phyloP scores from a whole-genome alignment of 208 protist genomes.

The Trypanosoma cruzi region DNA sequence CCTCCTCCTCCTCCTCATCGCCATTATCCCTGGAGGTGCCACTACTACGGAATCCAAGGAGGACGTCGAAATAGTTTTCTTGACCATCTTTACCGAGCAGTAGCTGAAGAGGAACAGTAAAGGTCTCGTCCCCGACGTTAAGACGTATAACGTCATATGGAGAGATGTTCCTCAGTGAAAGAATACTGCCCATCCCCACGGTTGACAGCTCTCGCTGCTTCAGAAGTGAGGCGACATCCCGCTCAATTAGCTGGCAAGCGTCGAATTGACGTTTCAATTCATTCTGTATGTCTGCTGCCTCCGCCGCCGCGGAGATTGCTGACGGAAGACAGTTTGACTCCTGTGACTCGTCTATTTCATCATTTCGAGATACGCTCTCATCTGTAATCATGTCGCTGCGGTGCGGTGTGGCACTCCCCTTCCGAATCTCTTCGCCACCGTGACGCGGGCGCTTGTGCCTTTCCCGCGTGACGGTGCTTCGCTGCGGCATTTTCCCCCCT shows the following conservation, averaged over 20 bases:
- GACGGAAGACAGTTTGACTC: neutral
- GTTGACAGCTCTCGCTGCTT: conserved; percentile 23
- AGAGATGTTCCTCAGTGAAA: conserved; percentile 10
- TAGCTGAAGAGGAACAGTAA: conserved; percentile 67
- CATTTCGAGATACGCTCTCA: neutral
- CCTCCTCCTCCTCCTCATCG: neutral
- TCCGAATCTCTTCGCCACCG: neutral
- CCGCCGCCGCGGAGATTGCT: neutral
- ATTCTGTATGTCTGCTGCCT: conserved; percentile 15
- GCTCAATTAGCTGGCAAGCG: conserved; percentile 17
- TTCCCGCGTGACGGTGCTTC: conserved; percentile 2
- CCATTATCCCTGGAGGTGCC: neutral
- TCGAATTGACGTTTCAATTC: conserved; percentile 22
- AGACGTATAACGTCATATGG: conserved; percentile 45
- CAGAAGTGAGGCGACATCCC: conserved; percentile 23
- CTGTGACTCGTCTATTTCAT: neutral
- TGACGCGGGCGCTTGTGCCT: conserved; percentile 22
- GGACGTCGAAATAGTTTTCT: conserved; percentile 38
- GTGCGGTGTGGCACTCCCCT: neutral
- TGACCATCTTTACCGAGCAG: conserved; percentile 41
- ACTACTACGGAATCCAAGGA: conserved; percentile 23
- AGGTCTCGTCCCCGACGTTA: conserved; percentile 84
- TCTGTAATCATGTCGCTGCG: conserved; percentile 1
- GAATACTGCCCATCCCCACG: neutral
- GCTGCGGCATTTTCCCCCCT: conserved; percentile 10